Conservation (phyloP, 2,329 filamentous ascomycete species). For the Geosmithia flava region DNA sequence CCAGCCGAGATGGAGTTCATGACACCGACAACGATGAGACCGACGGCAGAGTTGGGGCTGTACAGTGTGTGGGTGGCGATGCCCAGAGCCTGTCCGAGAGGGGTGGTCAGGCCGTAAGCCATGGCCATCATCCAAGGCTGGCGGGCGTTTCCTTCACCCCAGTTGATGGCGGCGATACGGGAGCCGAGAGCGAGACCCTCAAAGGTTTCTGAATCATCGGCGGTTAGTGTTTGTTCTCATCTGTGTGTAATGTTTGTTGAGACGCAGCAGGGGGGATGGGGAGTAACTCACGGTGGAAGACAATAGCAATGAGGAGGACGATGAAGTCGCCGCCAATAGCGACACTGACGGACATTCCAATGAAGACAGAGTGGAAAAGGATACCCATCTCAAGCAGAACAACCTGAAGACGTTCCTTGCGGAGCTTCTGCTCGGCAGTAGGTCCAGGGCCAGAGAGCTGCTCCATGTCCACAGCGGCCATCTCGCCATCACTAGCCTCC, state of each 20-base stretch:
- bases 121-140: conserved; percentile 45
- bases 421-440: conserved; percentile 39
- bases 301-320: conserved; percentile 67
- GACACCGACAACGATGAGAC: conserved; percentile 58
- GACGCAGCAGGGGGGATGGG: fast-evolving
- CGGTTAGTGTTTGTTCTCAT: neutral
- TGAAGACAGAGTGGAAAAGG: conserved; percentile 52
- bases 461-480: neutral
- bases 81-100: conserved; percentile 62
- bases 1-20: conserved; percentile 66
- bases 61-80: conserved; percentile 59
- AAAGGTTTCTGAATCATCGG: conserved; percentile 24
- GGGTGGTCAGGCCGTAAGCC: conserved; percentile 48
- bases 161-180: conserved; percentile 45
- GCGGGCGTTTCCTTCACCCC: conserved; percentile 21
- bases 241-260: no score
- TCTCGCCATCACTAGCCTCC: neutral
- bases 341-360: conserved; percentile 73
- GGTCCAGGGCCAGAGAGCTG: neutral
- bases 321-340: conserved; percentile 65
- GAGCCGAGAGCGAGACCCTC: conserved; percentile 51
- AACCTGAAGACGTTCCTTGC: conserved; percentile 62
- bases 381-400: conserved; percentile 70
- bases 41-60: conserved; percentile 51
- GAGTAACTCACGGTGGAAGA: conserved; percentile 47